Evolutionary conservation across 306 rosid species (phyloP), one percentile per base, ranked within the genome.

Genomic region (Quercus glauca): DNA sequence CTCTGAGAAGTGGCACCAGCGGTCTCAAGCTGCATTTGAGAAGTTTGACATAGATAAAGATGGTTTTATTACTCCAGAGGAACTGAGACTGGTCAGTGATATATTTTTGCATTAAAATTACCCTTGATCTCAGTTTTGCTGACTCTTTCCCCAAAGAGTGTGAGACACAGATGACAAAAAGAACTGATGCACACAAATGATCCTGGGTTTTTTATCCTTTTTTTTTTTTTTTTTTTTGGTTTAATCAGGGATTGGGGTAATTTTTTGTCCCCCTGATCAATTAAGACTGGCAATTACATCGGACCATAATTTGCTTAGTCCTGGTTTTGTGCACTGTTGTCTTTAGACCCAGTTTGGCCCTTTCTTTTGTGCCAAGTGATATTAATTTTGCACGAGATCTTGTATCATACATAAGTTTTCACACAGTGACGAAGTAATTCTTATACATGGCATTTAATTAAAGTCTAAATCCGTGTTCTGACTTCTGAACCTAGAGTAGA

Each of bases 41-140:
- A 91, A 96, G 87, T 96, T 96, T 15, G 99, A 96, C 86, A 21
- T 96, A 31, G 99, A 96, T 51, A 90, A 76, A 90, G 94, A 96
- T 78, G 99, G 99, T 63, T 96, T 21, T 78, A 96, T 96, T 87
- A 93, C 99, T 84, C 79, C 93, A 8, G 99, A 96, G 61, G 99
- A 96, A 89, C 93, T 96, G 70, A 91, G 96, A 96, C 78, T 91
- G 96, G 99, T 96, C 75, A 78, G 96, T 89, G 63, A 70, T 57
- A 31, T 71, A 55, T 73, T 77, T 80, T 72, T 58, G 53, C 55
- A 65, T 45, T 18, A 35, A 18, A 37, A 25, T 60, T 64, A 1
- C 60, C 43, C 56, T 23, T 6, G 13, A 37, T 19, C 78, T 49
- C 19, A 43, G 35, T 71, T 14, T n/a, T 73, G 21, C 10, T 5